Conservation (phyloP, 305 asterid species). For the Solanum hybrid region DNA sequence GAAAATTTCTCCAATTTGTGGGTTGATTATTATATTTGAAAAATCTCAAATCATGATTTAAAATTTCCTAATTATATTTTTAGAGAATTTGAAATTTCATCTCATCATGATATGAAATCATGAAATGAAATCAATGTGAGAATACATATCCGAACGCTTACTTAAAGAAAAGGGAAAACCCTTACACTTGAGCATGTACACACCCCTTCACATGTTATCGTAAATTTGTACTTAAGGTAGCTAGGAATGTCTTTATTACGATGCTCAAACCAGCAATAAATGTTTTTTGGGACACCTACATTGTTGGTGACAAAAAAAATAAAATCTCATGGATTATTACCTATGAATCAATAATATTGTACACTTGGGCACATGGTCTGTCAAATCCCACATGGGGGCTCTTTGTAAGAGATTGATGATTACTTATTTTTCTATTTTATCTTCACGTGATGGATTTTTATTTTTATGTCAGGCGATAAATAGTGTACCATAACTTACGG, state of each 20-base stretch:
- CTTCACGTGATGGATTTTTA: background rate
- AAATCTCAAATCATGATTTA: too few relatives aligned
- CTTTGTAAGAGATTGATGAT: background rate
- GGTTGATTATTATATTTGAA: too few relatives aligned
- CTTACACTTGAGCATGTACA: background rate
- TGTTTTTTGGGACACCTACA: background rate
- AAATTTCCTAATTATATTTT: too few relatives aligned
- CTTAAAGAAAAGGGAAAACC: background rate
- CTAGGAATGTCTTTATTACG: background rate
- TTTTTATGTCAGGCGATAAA: background rate
- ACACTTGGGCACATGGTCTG: background rate
- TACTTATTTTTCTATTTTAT: background rate
- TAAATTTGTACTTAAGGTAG: background rate
- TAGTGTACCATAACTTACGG: background rate
- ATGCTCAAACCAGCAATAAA: background rate
- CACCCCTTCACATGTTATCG: background rate
- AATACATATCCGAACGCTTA: background rate
- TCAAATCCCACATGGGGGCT: constrained; percentile 1
- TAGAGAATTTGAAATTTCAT: too few relatives aligned
- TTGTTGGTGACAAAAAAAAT: background rate
- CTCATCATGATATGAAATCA: too few relatives aligned
- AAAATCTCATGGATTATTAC: too few relatives aligned
- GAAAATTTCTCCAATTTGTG: background rate
- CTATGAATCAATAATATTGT: background rate
- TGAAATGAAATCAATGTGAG: too few relatives aligned